These are phyloP conservation scores for Aureobasidium sp. DNA, from an alignment of 2,329 filamentous ascomycete genomes.

Conservation along the genomic window DNA sequence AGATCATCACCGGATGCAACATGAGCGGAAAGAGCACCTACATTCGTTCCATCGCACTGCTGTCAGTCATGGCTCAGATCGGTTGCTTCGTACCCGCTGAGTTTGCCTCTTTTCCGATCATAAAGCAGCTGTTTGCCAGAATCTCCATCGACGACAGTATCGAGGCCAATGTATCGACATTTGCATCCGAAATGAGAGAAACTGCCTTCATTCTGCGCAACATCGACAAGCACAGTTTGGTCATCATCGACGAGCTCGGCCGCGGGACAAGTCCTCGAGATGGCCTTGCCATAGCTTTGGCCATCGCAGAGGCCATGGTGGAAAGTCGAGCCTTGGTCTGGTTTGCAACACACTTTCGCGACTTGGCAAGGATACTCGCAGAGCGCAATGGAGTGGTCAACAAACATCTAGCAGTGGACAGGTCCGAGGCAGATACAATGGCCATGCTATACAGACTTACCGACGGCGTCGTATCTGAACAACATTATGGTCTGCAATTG, in stretches of 20 bases:
- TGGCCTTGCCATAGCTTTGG: conserved; percentile 79
- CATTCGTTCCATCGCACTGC: conserved; percentile 73
- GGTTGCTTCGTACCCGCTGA: conserved; percentile 83
- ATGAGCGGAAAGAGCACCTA: conserved; percentile 99
- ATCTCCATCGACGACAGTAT: conserved; percentile 81
- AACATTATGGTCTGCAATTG: conserved; percentile 77
- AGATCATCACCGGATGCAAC: conserved; percentile 92
- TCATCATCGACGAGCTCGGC: conserved; percentile 74
- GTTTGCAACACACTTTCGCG: conserved; percentile 90
- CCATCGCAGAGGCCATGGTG: conserved; percentile 81
- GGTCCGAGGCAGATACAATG: conserved; percentile 51
- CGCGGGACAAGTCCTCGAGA: conserved; percentile 84
- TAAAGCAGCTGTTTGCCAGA: conserved; percentile 77
- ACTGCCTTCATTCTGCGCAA: conserved; percentile 89
- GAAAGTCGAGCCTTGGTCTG: conserved; percentile 70
- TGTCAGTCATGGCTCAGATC: conserved; percentile 89
- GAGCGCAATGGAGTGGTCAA: conserved; percentile 74
- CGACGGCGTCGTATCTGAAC: conserved; percentile 59
- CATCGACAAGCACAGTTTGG: conserved; percentile 54
- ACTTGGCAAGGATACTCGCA: conserved; percentile 67
- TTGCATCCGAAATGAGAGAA: conserved; percentile 91
- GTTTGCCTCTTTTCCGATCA: conserved; percentile 72
- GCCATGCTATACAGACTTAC: conserved; percentile 83
- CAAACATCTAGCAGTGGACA: conserved; percentile 67
- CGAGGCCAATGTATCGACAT: conserved; percentile 86